phyloP scores from a whole-genome alignment of 352 stramenopile genomes.

The Thalassiosira hispida region DNA sequence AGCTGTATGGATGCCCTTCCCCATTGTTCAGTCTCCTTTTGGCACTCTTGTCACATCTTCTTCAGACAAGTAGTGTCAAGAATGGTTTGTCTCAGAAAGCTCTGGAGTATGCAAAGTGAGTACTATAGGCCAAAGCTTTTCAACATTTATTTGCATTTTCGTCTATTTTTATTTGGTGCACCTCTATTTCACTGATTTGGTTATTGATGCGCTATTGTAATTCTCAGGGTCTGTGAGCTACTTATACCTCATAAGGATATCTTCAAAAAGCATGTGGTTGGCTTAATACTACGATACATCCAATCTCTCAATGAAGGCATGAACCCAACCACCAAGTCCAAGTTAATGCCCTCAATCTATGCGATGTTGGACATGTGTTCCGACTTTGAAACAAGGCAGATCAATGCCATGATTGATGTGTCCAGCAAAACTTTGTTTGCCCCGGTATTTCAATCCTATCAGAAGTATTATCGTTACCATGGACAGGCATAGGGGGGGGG shows the following conservation, averaged over 20 bases:
- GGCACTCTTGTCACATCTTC: conserved; percentile 51
- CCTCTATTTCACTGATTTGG: conserved; percentile 1
- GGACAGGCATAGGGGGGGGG: conserved; percentile 62
- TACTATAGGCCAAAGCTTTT: neutral
- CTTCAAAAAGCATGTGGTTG: conserved; percentile 83
- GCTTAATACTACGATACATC: conserved; percentile 77
- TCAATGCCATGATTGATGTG: conserved; percentile 79
- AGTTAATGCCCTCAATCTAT: conserved; percentile 68
- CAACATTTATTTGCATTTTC: neutral
- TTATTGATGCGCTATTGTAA: neutral
- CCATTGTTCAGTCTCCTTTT: conserved; percentile 55
- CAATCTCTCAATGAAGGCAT: conserved; percentile 54
- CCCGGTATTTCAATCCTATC: conserved; percentile 72
- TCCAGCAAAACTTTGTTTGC: conserved; percentile 66
- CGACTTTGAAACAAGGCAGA: conserved; percentile 73
- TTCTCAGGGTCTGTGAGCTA: conserved; percentile 68
- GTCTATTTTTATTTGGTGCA: conserved; percentile 16
- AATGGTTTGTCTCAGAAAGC: conserved; percentile 34
- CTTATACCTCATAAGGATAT: conserved; percentile 76
- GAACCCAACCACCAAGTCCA: conserved; percentile 54
- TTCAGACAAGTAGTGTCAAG: conserved; percentile 34
- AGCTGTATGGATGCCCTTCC: conserved; percentile 71
- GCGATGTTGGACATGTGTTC: conserved; percentile 78
- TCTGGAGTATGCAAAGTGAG: conserved; percentile 54
- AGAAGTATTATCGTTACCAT: conserved; percentile 79